Conservation (phyloP, 352 stramenopile species). For the Peronospora farinosa region DNA sequence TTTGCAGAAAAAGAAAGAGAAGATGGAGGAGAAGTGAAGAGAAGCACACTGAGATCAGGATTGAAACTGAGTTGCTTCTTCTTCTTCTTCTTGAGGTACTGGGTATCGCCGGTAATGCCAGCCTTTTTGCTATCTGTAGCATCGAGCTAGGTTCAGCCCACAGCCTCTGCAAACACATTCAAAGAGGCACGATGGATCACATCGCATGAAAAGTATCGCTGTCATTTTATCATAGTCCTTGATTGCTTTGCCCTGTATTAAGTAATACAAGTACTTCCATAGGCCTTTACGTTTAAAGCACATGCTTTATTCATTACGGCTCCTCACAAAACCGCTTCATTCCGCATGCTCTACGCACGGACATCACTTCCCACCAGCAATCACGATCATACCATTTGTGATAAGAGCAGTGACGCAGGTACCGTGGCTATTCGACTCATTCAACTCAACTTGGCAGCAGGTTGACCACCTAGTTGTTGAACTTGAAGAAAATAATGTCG, state of each 20-base stretch:
- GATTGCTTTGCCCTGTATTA: constrained; percentile 7
- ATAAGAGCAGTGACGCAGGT: constrained; percentile 1
- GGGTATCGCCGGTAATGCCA: constrained; percentile 13
- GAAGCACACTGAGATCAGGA: not conserved
- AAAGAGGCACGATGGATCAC: constrained; percentile 30
- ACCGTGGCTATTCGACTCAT: constrained; percentile 11
- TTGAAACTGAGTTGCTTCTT: not conserved
- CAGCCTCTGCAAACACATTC: not conserved
- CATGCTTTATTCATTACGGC: constrained; percentile 29
- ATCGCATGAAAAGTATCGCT: constrained; percentile 18
- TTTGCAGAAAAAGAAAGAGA: constrained; percentile 38
- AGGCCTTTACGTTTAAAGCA: constrained; percentile 23
- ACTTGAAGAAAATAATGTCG: constrained; percentile 91
- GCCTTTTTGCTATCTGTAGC: too few species aligned
- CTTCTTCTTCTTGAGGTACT: constrained; percentile 39
- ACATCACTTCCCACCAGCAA: constrained; percentile 91
- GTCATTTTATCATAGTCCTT: constrained; percentile 16
- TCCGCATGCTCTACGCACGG: constrained; percentile 20
- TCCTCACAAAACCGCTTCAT: constrained; percentile 18
- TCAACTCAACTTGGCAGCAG: constrained; percentile 14
- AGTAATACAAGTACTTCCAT: constrained; percentile 6
- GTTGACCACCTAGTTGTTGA: constrained; percentile 78
- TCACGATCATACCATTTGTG: constrained; percentile 91
- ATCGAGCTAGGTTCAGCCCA: not conserved
- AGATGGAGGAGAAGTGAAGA: constrained; percentile 15